Evolutionary conservation across 768 basidiomycete genomes (phyloP), one percentile per base, ranked within the genome.

Genomic region (Tulasnella sp.): DNA sequence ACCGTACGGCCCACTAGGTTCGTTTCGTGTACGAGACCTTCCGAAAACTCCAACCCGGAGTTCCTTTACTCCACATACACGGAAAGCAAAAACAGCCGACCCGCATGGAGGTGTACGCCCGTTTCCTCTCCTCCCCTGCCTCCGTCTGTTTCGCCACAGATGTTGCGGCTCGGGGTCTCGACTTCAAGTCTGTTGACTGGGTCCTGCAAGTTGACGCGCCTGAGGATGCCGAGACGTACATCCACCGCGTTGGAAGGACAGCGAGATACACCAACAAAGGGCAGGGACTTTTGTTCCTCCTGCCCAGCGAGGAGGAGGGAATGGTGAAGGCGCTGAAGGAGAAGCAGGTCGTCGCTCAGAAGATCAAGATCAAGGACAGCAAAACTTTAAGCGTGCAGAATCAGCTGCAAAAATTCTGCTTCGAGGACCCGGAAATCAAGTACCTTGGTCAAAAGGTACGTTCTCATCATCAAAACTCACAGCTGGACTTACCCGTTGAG

Each of bases 101-200:
- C 40, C 87, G 96, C 63, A 81, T 98, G 69, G 83, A 86, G 64
- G 90, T 91, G 82, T 98, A 93, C 79, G 85, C 86, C 76, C 89
- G 88, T 52, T 99, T 97, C 82, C 90, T 90, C 2, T 81, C 87
- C 2, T 89, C 89, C 62, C 88, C 89, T 75, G 88, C 95, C 76
- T 90, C 94, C 1, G 87, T 96, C 6, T 84, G 98, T 26, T 90
- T 99, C 76, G 95, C 95, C 19, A 99, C 96, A 12, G 96, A 99
- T 78, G 90, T 99, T 73, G 96, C 96, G 40, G 94, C 96, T 5
- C 89, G 96, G 72, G 96, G 96, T 1, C 83, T 98, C 72, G 96
- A 99, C 81, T 99, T 99, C 81, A 96, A 97, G 4, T 86, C 91
- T 0, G 89, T 99, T 26, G 93, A 97, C 79, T 98, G 96, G 96